Percentiles rank a stretch among this genome's conserved stretches.
Evolutionary conservation across 163 green algal genomes (phyloP).

Genomic region (Scenedesmus sp.): DNA sequence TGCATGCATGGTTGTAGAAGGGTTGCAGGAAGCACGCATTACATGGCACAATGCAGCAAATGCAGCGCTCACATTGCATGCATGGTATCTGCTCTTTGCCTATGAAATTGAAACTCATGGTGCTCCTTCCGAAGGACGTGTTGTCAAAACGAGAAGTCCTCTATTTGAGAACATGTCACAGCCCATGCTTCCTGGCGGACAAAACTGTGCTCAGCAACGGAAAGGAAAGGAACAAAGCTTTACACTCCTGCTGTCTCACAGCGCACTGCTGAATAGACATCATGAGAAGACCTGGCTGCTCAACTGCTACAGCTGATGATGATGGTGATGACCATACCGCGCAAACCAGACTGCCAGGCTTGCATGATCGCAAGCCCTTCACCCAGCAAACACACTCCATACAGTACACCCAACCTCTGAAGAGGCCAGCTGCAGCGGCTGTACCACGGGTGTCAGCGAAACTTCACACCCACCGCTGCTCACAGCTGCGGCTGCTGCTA

Average conservation of each 20-base stretch:
- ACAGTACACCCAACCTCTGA: neutral
- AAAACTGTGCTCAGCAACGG: too few relatives aligned
- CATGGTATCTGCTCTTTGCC: too few relatives aligned
- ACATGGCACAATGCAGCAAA: too few relatives aligned
- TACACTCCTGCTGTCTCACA: neutral
- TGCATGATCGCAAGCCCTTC: neutral
- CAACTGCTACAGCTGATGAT: neutral
- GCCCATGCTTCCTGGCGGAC: too few relatives aligned
- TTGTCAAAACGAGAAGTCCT: too few relatives aligned
- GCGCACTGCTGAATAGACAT: constrained; percentile 15
- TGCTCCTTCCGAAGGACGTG: too few relatives aligned
- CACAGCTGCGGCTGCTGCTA: neutral
- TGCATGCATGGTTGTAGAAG: too few relatives aligned
- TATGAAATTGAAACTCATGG: too few relatives aligned
- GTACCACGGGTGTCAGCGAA: neutral
- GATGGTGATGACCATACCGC: neutral
- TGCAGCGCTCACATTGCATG: too few relatives aligned
- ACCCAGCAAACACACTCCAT: neutral
- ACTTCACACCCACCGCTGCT: neutral
- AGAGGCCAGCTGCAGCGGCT: neutral
- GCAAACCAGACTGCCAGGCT: neutral
- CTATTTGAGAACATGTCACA: too few relatives aligned
- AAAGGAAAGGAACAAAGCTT: neutral
- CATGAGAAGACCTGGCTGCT: neutral
- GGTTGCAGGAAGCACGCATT: too few relatives aligned